A percentile compares a stretch with the other conserved stretches of the same genome.
phyloP scores from a whole-genome alignment of 176 grass and related monocot genomes.

The Guadua angustifolia region DNA sequence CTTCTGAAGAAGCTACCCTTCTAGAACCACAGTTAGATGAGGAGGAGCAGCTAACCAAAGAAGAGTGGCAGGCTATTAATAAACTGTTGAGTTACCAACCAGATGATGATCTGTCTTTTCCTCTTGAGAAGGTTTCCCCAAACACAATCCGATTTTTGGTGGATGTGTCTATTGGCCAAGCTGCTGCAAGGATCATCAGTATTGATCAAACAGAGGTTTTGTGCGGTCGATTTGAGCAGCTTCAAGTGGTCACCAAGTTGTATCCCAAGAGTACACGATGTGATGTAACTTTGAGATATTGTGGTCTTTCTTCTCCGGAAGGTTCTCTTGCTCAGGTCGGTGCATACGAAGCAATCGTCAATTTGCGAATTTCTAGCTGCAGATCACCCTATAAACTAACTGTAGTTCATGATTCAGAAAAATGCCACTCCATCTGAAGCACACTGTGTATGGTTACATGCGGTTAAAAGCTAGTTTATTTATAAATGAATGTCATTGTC shows the following conservation, averaged over 20 bases:
- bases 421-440: not conserved
- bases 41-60: constrained; percentile 81
- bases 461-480: not conserved
- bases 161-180: constrained; percentile 89
- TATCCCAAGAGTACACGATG: constrained; percentile 79
- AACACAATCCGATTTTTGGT: constrained; percentile 70
- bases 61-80: constrained; percentile 98
- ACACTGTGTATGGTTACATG: not conserved
- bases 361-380: constrained; percentile 13
- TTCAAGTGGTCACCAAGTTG: constrained; percentile 76
- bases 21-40: constrained; percentile 64
- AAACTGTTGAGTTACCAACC: constrained; percentile 87
- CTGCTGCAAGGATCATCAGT: constrained; percentile 81
- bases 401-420: not conserved
- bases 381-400: not conserved
- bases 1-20: constrained; percentile 51
- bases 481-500: not conserved
- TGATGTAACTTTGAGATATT: constrained; percentile 82
- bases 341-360: constrained; percentile 30
- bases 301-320: constrained; percentile 93
- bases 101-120: constrained; percentile 69
- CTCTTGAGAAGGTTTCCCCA: constrained; percentile 60
- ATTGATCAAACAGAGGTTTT: constrained; percentile 73
- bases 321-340: constrained; percentile 87
- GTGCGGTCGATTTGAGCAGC: constrained; percentile 97